Conservation (phyloP, 139 green algal species). For the Closterium sp. region DNA sequence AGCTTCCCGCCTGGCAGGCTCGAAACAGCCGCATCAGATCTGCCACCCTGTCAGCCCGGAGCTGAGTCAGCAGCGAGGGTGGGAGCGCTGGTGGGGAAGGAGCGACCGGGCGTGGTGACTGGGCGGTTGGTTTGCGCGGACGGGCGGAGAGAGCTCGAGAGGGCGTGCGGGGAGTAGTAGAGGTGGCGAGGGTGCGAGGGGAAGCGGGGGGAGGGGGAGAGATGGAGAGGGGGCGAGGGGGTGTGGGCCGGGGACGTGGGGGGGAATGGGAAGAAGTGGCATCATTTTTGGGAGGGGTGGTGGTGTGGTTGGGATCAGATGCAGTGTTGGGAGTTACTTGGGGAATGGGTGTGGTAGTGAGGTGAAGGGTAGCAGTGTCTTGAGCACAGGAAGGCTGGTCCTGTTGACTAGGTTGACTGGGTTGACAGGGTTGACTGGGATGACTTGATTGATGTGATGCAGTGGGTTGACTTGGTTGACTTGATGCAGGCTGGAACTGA, state of each 20-base stretch:
- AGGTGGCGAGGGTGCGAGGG: background rate
- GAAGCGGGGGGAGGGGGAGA: background rate
- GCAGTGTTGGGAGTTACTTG: no score
- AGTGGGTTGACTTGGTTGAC: background rate
- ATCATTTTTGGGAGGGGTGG: background rate
- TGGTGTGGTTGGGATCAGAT: background rate
- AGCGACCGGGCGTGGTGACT: background rate
- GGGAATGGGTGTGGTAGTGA: no score
- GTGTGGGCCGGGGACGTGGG: background rate
- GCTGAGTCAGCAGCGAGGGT: background rate
- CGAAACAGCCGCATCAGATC: background rate
- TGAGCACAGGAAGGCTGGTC: background rate
- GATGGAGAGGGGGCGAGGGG: background rate
- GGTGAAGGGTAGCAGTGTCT: background rate
- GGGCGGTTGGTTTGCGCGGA: background rate
- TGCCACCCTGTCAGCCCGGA: background rate
- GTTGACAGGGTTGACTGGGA: no score
- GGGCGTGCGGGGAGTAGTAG: background rate
- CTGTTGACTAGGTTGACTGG: background rate
- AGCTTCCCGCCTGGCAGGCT: background rate
- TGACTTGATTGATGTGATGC: no score
- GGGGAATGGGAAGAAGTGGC: background rate
- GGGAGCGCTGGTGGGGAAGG: background rate
- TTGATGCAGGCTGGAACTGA: background rate
- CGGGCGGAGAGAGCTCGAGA: background rate